phyloP scores from a whole-genome alignment of 345 rosid species.

The Sisymbrium altissimum region DNA sequence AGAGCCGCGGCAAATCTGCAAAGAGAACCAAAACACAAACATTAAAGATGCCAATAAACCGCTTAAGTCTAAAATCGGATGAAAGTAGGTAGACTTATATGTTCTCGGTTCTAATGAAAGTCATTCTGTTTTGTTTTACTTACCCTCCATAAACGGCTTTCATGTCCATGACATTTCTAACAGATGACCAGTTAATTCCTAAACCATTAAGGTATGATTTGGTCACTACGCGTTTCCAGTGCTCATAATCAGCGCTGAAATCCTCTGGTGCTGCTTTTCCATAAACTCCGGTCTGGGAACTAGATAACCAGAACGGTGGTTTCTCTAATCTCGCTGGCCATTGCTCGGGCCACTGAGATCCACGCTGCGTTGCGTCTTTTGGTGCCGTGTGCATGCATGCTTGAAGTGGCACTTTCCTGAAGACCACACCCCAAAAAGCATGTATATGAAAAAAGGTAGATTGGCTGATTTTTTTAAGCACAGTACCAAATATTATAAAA shows the following conservation, averaged over 20 bases:
- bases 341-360: slow-evolving; percentile 91
- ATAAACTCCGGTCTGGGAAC: slow-evolving; percentile 84
- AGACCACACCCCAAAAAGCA: slow-evolving; percentile 6
- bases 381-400: slow-evolving; percentile 90
- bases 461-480: neutral
- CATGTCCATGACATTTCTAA: slow-evolving; percentile 98
- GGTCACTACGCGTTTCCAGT: slow-evolving; percentile 88
- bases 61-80: neutral
- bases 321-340: slow-evolving; percentile 87
- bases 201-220: slow-evolving; percentile 77
- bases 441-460: neutral
- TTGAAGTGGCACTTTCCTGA: slow-evolving; percentile 85
- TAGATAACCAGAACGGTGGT: slow-evolving; percentile 81
- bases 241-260: slow-evolving; percentile 66
- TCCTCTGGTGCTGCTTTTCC: slow-evolving; percentile 93
- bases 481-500: neutral
- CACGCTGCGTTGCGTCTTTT: slow-evolving; percentile 54
- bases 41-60: neutral
- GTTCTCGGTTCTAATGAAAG: neutral
- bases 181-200: slow-evolving; percentile 81
- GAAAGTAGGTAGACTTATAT: neutral
- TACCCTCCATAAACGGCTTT: slow-evolving; percentile 94
- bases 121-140: slow-evolving; percentile 15
- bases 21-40: slow-evolving; percentile 12
- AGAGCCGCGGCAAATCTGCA: slow-evolving; percentile 91